Percentiles rank a stretch among this genome's conserved stretches.
phyloP scores from a whole-genome alignment of 306 rosid genomes.

The Prunus padus region DNA sequence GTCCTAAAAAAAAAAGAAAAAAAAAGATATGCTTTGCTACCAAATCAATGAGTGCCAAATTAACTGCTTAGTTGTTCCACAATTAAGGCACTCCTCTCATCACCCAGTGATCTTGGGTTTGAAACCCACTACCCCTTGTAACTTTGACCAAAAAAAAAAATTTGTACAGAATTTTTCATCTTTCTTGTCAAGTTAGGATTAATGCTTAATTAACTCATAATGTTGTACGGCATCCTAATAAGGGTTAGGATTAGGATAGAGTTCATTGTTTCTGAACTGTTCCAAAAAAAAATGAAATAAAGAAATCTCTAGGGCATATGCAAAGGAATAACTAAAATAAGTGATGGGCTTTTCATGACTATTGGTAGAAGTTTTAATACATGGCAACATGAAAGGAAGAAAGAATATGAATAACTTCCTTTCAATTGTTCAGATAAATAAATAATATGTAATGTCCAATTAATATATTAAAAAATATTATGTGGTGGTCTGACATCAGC shows the following conservation, averaged over 20 bases:
- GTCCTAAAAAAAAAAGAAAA: no score
- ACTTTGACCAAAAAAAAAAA: no score
- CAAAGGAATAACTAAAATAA: constrained; percentile 6
- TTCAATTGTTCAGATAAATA: constrained; percentile 1
- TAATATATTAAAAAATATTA: neutral
- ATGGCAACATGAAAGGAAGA: constrained; percentile 28
- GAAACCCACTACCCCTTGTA: neutral
- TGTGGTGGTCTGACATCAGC: neutral
- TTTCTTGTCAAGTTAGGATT: neutral
- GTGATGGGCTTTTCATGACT: constrained; percentile 27
- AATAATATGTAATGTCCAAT: neutral
- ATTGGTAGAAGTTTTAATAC: constrained; percentile 33
- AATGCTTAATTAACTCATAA: neutral
- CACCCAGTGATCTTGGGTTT: no score
- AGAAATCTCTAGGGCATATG: constrained; percentile 5
- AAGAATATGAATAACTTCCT: constrained; percentile 58
- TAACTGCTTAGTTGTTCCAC: neutral
- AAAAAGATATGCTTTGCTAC: neutral
- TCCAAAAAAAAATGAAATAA: neutral
- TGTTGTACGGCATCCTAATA: neutral
- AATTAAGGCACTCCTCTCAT: no score
- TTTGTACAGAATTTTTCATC: neutral
- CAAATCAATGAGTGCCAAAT: neutral
- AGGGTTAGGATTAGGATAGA: neutral
- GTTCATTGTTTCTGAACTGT: neutral